A percentile compares a stretch with the other conserved stretches of the same genome.
Evolutionary conservation across 2,329 filamentous ascomycete genomes (phyloP).

Genomic region (Fonsecaea multimorphosa): DNA sequence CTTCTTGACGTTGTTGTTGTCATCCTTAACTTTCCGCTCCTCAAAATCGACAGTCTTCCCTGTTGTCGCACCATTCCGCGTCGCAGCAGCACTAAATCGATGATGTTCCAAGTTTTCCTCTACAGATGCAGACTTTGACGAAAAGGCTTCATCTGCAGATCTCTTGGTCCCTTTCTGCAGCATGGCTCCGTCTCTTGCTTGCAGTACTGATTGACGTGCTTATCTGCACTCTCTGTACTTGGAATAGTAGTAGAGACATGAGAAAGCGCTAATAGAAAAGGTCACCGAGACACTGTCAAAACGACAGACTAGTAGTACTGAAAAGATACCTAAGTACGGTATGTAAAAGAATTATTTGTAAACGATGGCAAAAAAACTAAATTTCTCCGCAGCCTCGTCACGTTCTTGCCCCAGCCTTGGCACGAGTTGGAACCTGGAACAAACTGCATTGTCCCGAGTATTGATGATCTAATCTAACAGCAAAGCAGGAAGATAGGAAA

Average conservation of each 20-base stretch:
- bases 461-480: no score
- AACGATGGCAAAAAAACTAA: neutral
- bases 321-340: neutral
- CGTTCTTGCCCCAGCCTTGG: neutral
- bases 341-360: neutral
- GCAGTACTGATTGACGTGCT: neutral
- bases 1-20: neutral
- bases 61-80: neutral
- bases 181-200: neutral
- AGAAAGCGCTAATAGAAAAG: neutral
- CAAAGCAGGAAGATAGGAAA: no score
- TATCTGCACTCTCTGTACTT: neutral
- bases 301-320: neutral
- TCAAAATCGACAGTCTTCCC: conserved; percentile 11
- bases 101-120: neutral
- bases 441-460: no score
- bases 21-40: neutral
- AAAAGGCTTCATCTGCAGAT: neutral
- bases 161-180: conserved; percentile 1
- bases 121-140: neutral
- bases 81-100: neutral
- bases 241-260: neutral
- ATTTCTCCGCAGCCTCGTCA: neutral
- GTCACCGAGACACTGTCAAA: neutral
- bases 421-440: neutral